Conservation (phyloP, 2,329 filamentous ascomycete species). For the Exophiala sp. region DNA sequence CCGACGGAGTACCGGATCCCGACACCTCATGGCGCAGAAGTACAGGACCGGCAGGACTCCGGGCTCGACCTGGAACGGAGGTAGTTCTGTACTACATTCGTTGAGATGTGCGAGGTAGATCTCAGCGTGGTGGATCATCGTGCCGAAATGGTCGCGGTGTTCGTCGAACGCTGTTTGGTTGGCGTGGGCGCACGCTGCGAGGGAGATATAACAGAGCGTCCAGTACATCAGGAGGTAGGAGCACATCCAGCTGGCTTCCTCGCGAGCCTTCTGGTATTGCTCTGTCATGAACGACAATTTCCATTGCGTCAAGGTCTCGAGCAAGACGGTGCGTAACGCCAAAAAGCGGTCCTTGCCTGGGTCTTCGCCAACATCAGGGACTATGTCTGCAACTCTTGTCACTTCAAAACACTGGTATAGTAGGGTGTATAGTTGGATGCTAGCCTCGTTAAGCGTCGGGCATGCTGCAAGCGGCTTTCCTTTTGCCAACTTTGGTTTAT, state of each 20-base stretch:
- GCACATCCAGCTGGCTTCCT: constrained; percentile 3
- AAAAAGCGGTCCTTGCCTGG: constrained; percentile 5
- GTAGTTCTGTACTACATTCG: background rate
- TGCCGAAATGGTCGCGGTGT: constrained; percentile 10
- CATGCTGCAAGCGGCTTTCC: background rate
- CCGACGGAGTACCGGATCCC: constrained; percentile 31
- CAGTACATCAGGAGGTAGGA: constrained; percentile 21
- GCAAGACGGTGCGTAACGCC: background rate
- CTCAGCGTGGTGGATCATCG: constrained; percentile 13
- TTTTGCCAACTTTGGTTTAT: background rate
- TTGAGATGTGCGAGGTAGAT: constrained; percentile 1
- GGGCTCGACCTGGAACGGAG: constrained; percentile 29
- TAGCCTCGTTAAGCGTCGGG: constrained; percentile 8
- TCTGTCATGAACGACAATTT: constrained; percentile 1
- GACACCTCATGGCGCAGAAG: constrained; percentile 35
- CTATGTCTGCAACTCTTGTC: constrained; percentile 16
- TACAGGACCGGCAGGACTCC: constrained; percentile 35
- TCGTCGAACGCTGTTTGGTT: constrained; percentile 15
- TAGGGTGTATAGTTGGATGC: constrained; percentile 11
- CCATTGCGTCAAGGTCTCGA: constrained; percentile 12
- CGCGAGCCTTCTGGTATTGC: background rate
- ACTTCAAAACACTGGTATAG: constrained; percentile 17
- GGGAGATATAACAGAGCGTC: constrained; percentile 17
- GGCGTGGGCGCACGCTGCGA: constrained; percentile 7
- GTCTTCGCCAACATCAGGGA: constrained; percentile 5